Base-by-base conservation (phyloP, 1,284 basidiomycete genomes). In the Wallemia mellicola region DNA sequence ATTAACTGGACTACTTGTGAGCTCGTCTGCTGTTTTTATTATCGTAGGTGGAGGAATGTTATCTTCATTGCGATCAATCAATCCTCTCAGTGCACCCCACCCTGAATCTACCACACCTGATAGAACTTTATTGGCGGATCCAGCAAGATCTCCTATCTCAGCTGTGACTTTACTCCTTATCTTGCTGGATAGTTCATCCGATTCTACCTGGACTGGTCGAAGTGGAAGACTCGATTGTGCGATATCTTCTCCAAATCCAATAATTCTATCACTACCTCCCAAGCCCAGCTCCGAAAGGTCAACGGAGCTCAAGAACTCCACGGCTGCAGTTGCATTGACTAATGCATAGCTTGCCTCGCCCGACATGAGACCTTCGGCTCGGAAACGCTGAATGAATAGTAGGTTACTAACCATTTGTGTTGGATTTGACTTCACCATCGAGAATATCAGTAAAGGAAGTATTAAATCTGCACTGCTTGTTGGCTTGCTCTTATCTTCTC, bases 271-370 rank as follows among this genome's bases (percentile, higher is more conserved):
- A 15, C 75, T 75, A 26, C 81, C 79, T 2, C 78, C 78, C 9
- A 94, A 72, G 0, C 88, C 87, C 14, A 95, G 73, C 2, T 79
- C 82, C 7, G 76, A 79, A 59, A 91, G 73, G 68, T 91, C 86
- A 25, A 94, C 86, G 65, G 87, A 85, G 71, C 91, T 86, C 48
- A 95, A 72, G 68, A 94, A 95, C 66, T 92, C 87, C 1, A 86
- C 84, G 1, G 89, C 88, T 3, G 91, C 91, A 71, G 91, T 80
- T 28, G 92, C 73, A 69, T 94, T 95, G 67, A 94, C 84, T 27
- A 92, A 75, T 63, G 88, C 94, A 67, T 91, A 95, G 59, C 79
- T 80, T 63, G 86, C 83, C 66, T 94, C 87, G 0, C 87, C 87
- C 2, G 80, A 72, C n/a, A 75, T 72, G 55, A 83, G 73, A 2